phyloP scores from a whole-genome alignment of 2,329 filamentous ascomycete species.

The Cryphonectria parasitica region DNA sequence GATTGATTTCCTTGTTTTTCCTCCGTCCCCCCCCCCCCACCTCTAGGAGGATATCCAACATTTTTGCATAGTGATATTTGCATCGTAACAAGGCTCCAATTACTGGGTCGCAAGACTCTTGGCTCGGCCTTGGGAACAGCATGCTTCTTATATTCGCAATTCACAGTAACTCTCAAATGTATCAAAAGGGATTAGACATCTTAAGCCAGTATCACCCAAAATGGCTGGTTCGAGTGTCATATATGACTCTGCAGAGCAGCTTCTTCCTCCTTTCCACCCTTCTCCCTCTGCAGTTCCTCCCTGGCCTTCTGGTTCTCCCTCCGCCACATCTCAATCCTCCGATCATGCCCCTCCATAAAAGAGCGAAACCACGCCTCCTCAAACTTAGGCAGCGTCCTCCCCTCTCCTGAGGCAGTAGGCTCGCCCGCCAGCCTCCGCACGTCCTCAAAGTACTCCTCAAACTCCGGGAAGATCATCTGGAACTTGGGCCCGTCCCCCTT shows the following conservation, averaged over 20 bases:
- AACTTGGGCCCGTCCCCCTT: slow-evolving; percentile 63
- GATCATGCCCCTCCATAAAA: slow-evolving; percentile 59
- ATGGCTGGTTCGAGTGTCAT: background rate
- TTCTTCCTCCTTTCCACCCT: background rate
- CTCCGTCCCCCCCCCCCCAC: rapidly evolving
- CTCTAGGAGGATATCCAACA: no score
- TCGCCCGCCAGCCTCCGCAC: slow-evolving; percentile 52
- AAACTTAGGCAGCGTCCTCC: slow-evolving; percentile 50
- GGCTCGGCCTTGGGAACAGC: no score
- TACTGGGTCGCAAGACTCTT: no score
- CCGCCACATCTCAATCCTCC: slow-evolving; percentile 62
- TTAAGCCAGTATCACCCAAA: background rate
- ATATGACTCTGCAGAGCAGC: slow-evolving; percentile 1
- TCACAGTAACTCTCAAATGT: background rate
- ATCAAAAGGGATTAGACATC: background rate
- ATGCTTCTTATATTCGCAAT: background rate
- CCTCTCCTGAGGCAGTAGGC: slow-evolving; percentile 46
- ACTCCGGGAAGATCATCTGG: slow-evolving; percentile 61
- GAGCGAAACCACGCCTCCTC: slow-evolving; percentile 50
- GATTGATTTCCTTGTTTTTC: no score
- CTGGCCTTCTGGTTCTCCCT: slow-evolving; percentile 49
- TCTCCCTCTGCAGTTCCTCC: slow-evolving; percentile 18
- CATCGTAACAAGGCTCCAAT: no score
- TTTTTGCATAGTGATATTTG: no score
- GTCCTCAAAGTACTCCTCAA: slow-evolving; percentile 67